phyloP scores from a whole-genome alignment of 352 stramenopile species.

The Stramenopiles sp. region DNA sequence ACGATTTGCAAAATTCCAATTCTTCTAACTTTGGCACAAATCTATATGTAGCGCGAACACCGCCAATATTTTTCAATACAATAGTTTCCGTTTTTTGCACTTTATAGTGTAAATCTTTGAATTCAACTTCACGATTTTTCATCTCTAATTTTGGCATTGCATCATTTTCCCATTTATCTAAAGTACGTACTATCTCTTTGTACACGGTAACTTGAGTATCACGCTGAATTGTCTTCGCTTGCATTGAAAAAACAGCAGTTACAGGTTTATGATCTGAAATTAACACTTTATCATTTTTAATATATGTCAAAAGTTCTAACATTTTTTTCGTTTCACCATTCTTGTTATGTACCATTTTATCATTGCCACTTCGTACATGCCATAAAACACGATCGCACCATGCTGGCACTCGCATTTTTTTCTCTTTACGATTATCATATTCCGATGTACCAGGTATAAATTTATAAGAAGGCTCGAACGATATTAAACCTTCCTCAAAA shows the following conservation, averaged over 20 bases:
- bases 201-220: conserved; percentile 65
- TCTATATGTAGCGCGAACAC: conserved; percentile 76
- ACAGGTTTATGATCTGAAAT: conserved; percentile 97
- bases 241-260: conserved; percentile 62
- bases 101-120: conserved; percentile 37
- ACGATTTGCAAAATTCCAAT: conserved; percentile 42
- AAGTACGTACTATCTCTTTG: conserved; percentile 69
- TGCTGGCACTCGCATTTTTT: conserved; percentile 90
- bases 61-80: conserved; percentile 64
- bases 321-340: conserved; percentile 23
- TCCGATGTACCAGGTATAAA: conserved; percentile 78
- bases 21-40: conserved; percentile 72
- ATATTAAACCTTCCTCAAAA: conserved; percentile 67
- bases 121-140: conserved; percentile 31
- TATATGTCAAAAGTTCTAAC: conserved; percentile 54
- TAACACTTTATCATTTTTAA: conserved; percentile 56
- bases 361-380: conserved; percentile 18
- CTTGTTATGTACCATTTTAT: conserved; percentile 19
- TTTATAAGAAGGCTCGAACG: conserved; percentile 89
- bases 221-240: conserved; percentile 73
- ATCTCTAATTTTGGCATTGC: conserved; percentile 74
- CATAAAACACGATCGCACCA: conserved; percentile 79
- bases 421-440: conserved; percentile 92
- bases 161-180: conserved; percentile 89
- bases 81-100: conserved; percentile 38